Base-by-base conservation (phyloP, 805 yeast species). In the Candida manassasensis region DNA sequence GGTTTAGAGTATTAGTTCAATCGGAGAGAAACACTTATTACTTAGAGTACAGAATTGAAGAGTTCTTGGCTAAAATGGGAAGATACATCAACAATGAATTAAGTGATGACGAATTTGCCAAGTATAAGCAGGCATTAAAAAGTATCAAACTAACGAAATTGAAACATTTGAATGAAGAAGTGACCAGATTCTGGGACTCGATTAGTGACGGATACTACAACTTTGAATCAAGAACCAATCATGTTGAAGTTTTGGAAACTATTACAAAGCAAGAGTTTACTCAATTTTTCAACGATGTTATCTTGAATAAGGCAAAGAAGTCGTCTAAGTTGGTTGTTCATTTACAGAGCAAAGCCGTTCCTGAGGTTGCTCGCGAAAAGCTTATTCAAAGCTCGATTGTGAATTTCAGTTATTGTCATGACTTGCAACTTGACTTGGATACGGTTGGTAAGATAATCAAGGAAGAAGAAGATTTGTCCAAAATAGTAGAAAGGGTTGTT, bases 151-250 rank as follows among this genome's bases (percentile, higher is more conserved):
- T 75, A 27, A 84, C 84, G 49, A 84, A 83, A 48, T 68, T 75
- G 48, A 86, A 85, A 60, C 88, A 87, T 47, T 67, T 89, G 59
- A 63, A 67, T 36, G 96, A 90, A 53, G 97, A 93, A 59, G 69
- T 76, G 32, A 52, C 63, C 7, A 65, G 80, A 47, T 81, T 75
- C 55, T 79, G 87, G 75, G 67, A 72, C 36, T 69, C 77, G 10
- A 82, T 93, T 38, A 74, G 76, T 19, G 69, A 77, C 38, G 96
- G 96, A 4, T 83, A 67, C 57, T 89, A 83, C 52, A 86, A 90
- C 53, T 90, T 87, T 59, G 59, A 67, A 24, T 69, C 74, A 36
- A 67, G 77, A 39, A 73, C 67, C 25, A 60, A 65, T 30, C 81
- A 80, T 39, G 87, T 84, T 5, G 68, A 69, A 29, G 41, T 73